Conservation (phyloP, 345 rosid genomes). For the Syzygium grande region DNA sequence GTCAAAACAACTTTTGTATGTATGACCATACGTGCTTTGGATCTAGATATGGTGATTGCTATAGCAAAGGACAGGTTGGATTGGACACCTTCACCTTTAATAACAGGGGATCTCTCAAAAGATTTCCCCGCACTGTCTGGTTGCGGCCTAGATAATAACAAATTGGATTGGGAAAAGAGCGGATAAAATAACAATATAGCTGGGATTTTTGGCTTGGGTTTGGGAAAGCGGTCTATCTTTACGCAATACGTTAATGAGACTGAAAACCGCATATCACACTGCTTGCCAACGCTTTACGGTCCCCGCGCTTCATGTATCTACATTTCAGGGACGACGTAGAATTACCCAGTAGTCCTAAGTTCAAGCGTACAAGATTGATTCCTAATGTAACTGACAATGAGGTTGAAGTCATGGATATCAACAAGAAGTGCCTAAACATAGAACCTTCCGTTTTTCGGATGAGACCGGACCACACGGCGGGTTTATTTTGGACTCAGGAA, state of each 20-base stretch:
- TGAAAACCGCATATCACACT: background rate
- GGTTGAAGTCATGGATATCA: background rate
- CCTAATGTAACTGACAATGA: background rate
- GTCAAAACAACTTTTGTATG: background rate
- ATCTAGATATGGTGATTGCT: background rate
- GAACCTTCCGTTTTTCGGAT: background rate
- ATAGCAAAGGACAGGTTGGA: background rate
- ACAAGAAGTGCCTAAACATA: background rate
- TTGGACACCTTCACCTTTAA: background rate
- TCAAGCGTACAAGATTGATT: background rate
- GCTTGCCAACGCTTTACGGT: background rate
- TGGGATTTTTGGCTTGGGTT: background rate
- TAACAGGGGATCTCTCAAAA: background rate
- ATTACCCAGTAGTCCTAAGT: fast-evolving
- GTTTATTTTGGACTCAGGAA: background rate
- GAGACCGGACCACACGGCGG: background rate
- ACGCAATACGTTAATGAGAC: background rate
- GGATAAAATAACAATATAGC: background rate
- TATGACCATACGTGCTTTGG: background rate
- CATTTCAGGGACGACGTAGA: background rate
- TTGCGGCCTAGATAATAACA: background rate
- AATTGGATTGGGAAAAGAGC: background rate
- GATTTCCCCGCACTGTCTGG: background rate
- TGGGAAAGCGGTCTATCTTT: background rate
- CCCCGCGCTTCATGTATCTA: background rate